Conservation (phyloP, 345 rosid species). For the Sonneratia caseolaris region DNA sequence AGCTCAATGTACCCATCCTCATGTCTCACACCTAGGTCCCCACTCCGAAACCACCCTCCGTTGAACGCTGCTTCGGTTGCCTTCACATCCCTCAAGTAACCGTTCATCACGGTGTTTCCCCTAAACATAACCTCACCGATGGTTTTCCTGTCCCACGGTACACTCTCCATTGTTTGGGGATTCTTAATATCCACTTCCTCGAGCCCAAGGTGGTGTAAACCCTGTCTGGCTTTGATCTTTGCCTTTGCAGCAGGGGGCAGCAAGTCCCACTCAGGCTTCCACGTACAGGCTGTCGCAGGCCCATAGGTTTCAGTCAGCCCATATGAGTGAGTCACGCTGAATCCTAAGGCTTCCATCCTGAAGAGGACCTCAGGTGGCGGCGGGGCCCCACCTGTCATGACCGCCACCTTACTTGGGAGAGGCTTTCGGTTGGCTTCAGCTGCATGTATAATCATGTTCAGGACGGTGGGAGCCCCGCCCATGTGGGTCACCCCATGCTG, state of each 20-base stretch:
- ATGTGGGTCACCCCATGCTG: slow-evolving; percentile 38
- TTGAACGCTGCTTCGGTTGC: slow-evolving; percentile 56
- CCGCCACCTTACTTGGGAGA: slow-evolving; percentile 39
- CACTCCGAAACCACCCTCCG: slow-evolving; percentile 69
- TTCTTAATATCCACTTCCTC: slow-evolving; percentile 55
- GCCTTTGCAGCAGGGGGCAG: slow-evolving; percentile 40
- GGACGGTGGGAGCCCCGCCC: slow-evolving; percentile 45
- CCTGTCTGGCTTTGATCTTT: slow-evolving; percentile 60
- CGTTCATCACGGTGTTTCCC: slow-evolving; percentile 78
- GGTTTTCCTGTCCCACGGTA: slow-evolving; percentile 53
- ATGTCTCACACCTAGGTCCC: slow-evolving; percentile 66
- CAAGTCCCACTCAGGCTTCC: slow-evolving; percentile 71
- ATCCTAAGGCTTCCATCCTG: slow-evolving; percentile 61
- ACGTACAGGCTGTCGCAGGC: slow-evolving; percentile 52
- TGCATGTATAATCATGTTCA: slow-evolving; percentile 59
- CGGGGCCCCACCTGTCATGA: slow-evolving; percentile 60
- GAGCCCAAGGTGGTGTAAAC: slow-evolving; percentile 48
- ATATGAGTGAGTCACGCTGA: slow-evolving; percentile 44
- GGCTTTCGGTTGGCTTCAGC: slow-evolving; percentile 24
- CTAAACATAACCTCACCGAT: slow-evolving; percentile 69
- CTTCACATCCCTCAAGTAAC: slow-evolving; percentile 49
- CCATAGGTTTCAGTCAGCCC: slow-evolving; percentile 79
- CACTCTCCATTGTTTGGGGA: slow-evolving; percentile 46
- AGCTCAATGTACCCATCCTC: slow-evolving; percentile 63
- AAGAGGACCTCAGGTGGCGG: slow-evolving; percentile 54